Percentiles rank a stretch among this genome's conserved stretches.
These are phyloP conservation scores for Mikania micrantha DNA, from an alignment of 129 eudicot species.

Conservation along the genomic window DNA sequence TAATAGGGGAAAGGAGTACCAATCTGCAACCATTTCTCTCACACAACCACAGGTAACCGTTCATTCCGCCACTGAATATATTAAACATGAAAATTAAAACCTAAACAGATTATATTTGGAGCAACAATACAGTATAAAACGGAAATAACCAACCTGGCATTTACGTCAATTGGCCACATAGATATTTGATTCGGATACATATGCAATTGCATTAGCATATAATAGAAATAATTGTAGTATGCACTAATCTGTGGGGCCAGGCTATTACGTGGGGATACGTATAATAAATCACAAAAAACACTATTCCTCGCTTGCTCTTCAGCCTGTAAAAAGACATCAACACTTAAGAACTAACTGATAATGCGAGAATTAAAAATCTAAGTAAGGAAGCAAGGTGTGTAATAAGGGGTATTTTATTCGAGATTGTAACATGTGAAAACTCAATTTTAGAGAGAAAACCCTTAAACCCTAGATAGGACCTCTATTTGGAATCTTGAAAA, in stretches of 20 bases:
- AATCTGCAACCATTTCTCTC: slow-evolving; percentile 63
- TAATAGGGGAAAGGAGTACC: slow-evolving; percentile 58
- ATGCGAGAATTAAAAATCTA: not conserved
- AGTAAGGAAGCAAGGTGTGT: not conserved
- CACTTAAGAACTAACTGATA: not conserved
- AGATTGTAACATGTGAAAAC: too few species aligned
- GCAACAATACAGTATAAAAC: not conserved
- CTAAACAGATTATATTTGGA: not conserved
- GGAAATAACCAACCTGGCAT: slow-evolving; percentile 52
- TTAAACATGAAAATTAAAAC: not conserved
- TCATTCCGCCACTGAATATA: slow-evolving; percentile 81
- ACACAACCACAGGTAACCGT: slow-evolving; percentile 68
- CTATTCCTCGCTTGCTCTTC: slow-evolving; percentile 80
- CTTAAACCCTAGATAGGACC: too few species aligned
- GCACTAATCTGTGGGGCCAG: slow-evolving; percentile 46
- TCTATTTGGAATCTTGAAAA: too few species aligned
- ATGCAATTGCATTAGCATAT: slow-evolving; percentile 25
- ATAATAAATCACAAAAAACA: slow-evolving; percentile 67
- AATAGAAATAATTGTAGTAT: slow-evolving; percentile 43
- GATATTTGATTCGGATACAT: slow-evolving; percentile 37
- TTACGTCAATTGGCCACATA: slow-evolving; percentile 50
- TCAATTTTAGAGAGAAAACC: too few species aligned
- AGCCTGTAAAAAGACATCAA: slow-evolving; percentile 36
- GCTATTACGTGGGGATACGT: slow-evolving; percentile 55
- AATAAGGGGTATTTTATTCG: too few species aligned